phyloP scores from a whole-genome alignment of 768 basidiomycete species.

The Xerocomellus dryophilus region DNA sequence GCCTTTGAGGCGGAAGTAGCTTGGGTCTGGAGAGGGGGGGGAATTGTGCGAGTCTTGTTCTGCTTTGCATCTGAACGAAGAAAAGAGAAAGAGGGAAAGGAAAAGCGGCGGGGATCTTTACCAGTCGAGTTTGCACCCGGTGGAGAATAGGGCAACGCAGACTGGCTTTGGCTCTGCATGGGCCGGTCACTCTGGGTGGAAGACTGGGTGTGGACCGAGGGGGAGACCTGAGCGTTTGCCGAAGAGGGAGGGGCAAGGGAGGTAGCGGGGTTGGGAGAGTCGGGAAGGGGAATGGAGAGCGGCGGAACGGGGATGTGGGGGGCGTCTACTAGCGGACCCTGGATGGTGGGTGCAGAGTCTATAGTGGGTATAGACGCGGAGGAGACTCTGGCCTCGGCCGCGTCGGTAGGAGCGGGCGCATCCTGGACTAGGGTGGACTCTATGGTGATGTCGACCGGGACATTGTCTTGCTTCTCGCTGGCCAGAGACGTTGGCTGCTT shows the following conservation, averaged over 20 bases:
- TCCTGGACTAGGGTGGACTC: constrained; percentile 1
- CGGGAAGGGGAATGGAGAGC: constrained; percentile 10
- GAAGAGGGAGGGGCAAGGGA: constrained; percentile 22
- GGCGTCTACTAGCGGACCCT: constrained; percentile 8
- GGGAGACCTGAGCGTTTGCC: constrained; percentile 1
- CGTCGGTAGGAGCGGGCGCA: not conserved
- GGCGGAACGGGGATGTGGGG: constrained; percentile 5
- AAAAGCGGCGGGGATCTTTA: constrained; percentile 43
- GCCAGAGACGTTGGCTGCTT: constrained; percentile 9
- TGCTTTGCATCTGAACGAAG: constrained; percentile 36
- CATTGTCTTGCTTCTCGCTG: not conserved
- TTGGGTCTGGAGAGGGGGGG: constrained; percentile 15
- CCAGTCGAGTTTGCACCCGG: constrained; percentile 2
- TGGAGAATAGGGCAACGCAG: constrained; percentile 24
- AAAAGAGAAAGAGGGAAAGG: constrained; percentile 45
- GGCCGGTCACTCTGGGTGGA: constrained; percentile 14
- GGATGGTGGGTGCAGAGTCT: constrained; percentile 25
- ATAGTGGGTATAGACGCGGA: constrained; percentile 20
- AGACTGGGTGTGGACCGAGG: constrained; percentile 16
- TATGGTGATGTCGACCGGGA: constrained; percentile 2
- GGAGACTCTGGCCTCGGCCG: constrained; percentile 13
- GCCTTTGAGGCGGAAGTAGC: constrained; percentile 37
- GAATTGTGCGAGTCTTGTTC: constrained; percentile 15
- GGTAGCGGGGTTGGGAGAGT: constrained; percentile 15
- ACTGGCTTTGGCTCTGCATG: constrained; percentile 29